Evolutionary conservation across 2,329 filamentous ascomycete genomes (phyloP), one percentile per base, ranked within the genome.

Genomic region (Lecanosticta acicola): DNA sequence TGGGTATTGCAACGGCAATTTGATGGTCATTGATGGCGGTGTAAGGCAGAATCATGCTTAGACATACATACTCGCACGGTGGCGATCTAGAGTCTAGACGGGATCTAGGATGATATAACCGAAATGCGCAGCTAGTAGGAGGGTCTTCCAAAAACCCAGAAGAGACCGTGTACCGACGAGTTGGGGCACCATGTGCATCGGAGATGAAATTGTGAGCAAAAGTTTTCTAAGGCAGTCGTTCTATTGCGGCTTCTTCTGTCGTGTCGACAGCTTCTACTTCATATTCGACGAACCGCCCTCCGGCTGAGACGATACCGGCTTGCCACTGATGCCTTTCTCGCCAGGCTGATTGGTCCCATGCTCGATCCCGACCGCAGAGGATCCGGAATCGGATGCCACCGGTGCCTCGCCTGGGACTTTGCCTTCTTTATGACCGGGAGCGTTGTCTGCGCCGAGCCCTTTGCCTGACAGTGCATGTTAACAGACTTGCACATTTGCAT

Each of bases 1-100:
- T 1, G 68, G 67, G 10, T 80, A 79, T 60, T 66, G 74, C 41
- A 80, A 80, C 59, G 78, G 78, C 0, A 70, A 65, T 44, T 66
- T 75, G 13, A 68, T 74, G 41, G 59, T 77, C 1, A 66, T 69
- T 5, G 72, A 75, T 61, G 72, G 72, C 1, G 72, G 72, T 4
- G 61, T 70, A 10, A 17, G 26, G 4, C 26, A 32, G 26, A 41
- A 41, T 34, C 26, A 41, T 41, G 26, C 39, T 9, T 32, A 20
- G 13, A 34, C 13, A 17, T 34, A 34, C 32, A n/a, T n/a, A n/a
- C n/a, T n/a, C n/a, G n/a, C n/a, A n/a, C n/a, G n/a, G n/a, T n/a
- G n/a, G n/a, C n/a, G n/a, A n/a, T n/a, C n/a, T n/a, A n/a, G n/a
- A n/a, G n/a, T n/a, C n/a, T n/a, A n/a, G n/a, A n/a, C n/a, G n/a